Evolutionary conservation across 1,139 yeast genomes (phyloP).

Genomic region (Pichia sp.): DNA sequence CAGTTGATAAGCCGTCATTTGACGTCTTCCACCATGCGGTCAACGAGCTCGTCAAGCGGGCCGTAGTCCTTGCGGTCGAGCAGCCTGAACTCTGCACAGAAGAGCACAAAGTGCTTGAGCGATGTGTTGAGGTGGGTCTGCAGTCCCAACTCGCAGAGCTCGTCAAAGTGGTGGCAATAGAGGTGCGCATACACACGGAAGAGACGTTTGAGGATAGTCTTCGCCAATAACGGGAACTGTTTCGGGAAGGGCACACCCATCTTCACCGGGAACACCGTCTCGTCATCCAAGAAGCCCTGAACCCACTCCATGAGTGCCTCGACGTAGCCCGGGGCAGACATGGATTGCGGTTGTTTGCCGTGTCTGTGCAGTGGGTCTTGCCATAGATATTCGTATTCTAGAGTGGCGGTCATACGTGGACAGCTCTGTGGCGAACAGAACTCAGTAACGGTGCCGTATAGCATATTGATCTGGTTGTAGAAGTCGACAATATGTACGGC

Average conservation of each 20-base stretch:
- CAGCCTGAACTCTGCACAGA: conserved; percentile 75
- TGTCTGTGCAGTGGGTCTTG: conserved; percentile 56
- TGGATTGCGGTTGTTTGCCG: conserved; percentile 51
- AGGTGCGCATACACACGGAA: conserved; percentile 98
- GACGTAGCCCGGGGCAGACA: conserved; percentile 92
- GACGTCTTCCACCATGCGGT: conserved; percentile 41
- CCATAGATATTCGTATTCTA: conserved; percentile 95
- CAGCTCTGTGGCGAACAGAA: conserved; percentile 91
- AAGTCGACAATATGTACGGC: conserved; percentile 91
- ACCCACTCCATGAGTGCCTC: conserved; percentile 94
- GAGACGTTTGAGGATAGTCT: conserved; percentile 80
- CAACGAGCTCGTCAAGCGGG: conserved; percentile 82
- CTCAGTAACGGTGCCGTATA: conserved; percentile 92
- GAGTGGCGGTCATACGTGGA: conserved; percentile 96
- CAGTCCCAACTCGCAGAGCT: conserved; percentile 82
- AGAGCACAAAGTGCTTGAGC: conserved; percentile 86
- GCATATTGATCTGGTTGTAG: conserved; percentile 93
- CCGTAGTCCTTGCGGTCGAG: conserved; percentile 80
- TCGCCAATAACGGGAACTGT: conserved; percentile 65
- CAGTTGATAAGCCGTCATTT: not conserved
- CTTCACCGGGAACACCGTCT: conserved; percentile 81
- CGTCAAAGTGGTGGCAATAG: conserved; percentile 96
- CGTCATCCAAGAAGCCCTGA: conserved; percentile 84
- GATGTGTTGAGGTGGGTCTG: conserved; percentile 93
- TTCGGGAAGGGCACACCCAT: conserved; percentile 73